These are phyloP conservation scores for Wickerhamiella sorbophila DNA, from an alignment of 805 yeast genomes.

Conservation along the genomic window DNA sequence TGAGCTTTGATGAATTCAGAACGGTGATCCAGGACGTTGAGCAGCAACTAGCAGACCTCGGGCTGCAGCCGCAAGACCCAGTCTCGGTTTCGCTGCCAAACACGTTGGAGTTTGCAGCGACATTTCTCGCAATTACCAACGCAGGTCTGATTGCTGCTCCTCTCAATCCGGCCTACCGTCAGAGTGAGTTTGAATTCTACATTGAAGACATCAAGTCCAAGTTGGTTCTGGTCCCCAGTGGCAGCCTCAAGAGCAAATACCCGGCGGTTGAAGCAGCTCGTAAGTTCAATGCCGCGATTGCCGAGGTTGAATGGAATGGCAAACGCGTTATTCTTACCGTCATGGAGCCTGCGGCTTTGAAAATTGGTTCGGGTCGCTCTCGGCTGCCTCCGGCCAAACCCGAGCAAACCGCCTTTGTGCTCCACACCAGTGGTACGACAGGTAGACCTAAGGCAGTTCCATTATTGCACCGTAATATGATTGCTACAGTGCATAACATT, in stretches of 20 bases:
- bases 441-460: slow-evolving; percentile 70
- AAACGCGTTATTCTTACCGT: slow-evolving; percentile 27
- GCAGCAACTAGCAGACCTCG: slow-evolving; percentile 24
- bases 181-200: slow-evolving; percentile 49
- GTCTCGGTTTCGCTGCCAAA: slow-evolving; percentile 51
- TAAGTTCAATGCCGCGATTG: slow-evolving; percentile 33
- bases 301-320: slow-evolving; percentile 39
- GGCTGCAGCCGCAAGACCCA: slow-evolving; percentile 31
- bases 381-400: slow-evolving; percentile 24
- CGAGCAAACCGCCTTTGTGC: slow-evolving; percentile 45
- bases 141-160: slow-evolving; percentile 53
- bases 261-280: slow-evolving; percentile 40
- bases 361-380: background rate
- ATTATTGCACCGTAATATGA: slow-evolving; percentile 47
- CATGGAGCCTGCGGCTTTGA: slow-evolving; percentile 1
- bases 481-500: slow-evolving; percentile 46
- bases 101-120: slow-evolving; percentile 40
- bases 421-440: slow-evolving; percentile 66
- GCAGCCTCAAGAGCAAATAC: slow-evolving; percentile 27
- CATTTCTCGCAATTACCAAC: slow-evolving; percentile 43
- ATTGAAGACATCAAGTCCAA: slow-evolving; percentile 44
- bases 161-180: slow-evolving; percentile 47
- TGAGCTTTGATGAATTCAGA: slow-evolving; percentile 33
- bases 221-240: slow-evolving; percentile 44
- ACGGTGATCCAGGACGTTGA: slow-evolving; percentile 36